Evolutionary conservation across 2,329 filamentous ascomycete species (phyloP).

Genomic region (Penicillium hesseltinei): DNA sequence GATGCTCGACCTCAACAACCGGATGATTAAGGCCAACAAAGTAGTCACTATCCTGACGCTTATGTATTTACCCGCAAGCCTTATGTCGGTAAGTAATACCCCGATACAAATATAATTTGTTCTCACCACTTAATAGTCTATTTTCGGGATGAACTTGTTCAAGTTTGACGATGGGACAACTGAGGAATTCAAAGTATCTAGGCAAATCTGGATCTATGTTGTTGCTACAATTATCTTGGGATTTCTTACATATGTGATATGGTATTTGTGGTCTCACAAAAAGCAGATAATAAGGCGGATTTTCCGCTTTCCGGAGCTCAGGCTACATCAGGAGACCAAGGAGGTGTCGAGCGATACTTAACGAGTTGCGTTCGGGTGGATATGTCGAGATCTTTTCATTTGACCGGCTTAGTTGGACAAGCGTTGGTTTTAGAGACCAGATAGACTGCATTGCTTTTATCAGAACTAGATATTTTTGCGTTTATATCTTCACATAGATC

Average conservation of each 20-base stretch:
- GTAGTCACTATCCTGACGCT: slow-evolving; percentile 29
- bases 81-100: slow-evolving; percentile 30
- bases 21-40: slow-evolving; percentile 2
- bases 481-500: no score
- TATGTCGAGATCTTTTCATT: no score
- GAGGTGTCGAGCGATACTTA: neutral
- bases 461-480: no score
- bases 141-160: slow-evolving; percentile 26
- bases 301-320: neutral
- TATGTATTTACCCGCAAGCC: slow-evolving; percentile 37
- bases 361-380: neutral
- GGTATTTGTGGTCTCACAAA: slow-evolving; percentile 4
- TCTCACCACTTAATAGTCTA: slow-evolving; percentile 9
- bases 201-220: slow-evolving; percentile 23
- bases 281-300: neutral
- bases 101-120: neutral
- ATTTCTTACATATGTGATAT: neutral
- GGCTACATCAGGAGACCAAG: neutral
- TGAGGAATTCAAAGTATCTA: slow-evolving; percentile 13
- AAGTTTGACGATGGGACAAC: slow-evolving; percentile 11
- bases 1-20: slow-evolving; percentile 18
- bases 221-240: slow-evolving; percentile 5
- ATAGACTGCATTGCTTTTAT: neutral
- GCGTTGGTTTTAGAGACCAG: neutral
- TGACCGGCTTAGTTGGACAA: neutral